Base-by-base conservation (phyloP, 345 rosid species). In the Conringia planisiliqua region DNA sequence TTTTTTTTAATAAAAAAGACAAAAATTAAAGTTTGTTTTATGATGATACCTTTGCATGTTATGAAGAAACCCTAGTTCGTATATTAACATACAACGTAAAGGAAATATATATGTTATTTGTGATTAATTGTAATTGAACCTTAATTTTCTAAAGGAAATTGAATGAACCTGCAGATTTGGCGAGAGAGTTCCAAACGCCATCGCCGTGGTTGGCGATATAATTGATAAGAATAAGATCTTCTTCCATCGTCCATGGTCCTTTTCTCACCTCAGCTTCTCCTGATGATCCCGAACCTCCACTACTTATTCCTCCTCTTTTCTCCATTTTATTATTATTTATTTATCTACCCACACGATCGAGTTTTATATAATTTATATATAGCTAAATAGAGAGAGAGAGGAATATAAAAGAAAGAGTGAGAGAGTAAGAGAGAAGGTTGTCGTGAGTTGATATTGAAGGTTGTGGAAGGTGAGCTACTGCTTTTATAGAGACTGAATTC, bases 201-300 rank as follows among this genome's bases (percentile, higher is more conserved):
- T 95, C 96, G 10, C 99, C 99, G n/a, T 95, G 96, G 73, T 86
- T 88, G 47, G 90, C 87, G 33, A 95, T 92, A 59, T 95, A 84
- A 82, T 87, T 88, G 80, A 90, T 91, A 51, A 95, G 89, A 79
- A 92, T 89, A 78, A 87, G 79, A 80, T 95, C 99, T 79, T 92
- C 99, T 81, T 95, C 99, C 88, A 90, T 78, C 35, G 99, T 90
- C 99, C 99, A 95, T 69, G 97, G 97, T 58, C 99, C 99, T 83
- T 95, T 95, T 58, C 97, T 90, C 78, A 92, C 96, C 61, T 90
- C 99, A 39, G 69, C 86, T n/a, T 90, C 98, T 78, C 81, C 84
- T 60, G 79, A 76, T 82, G 87, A 86, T 57, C 89, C 94, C 86
- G 87, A 88, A 30, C 80, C 81, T 69, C 72, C 79, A 52, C 38